phyloP scores from a whole-genome alignment of 1,284 basidiomycete species.

The Irpex sp. region DNA sequence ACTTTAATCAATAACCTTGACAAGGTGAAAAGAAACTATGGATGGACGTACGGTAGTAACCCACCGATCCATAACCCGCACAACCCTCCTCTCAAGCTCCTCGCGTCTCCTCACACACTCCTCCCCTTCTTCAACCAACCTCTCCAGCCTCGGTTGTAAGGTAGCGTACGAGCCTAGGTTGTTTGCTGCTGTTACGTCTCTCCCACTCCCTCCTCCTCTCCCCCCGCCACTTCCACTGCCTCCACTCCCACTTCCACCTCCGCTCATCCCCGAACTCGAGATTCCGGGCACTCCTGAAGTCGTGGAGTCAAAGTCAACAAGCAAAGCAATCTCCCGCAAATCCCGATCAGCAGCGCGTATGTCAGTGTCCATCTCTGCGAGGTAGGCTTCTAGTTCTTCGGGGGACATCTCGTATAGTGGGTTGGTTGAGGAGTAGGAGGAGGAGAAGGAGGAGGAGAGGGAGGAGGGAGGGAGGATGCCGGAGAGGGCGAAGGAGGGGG shows the following conservation, averaged over 20 bases:
- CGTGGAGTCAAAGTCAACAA: constrained; percentile 53
- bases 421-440: too few species aligned
- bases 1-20: too few species aligned
- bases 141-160: constrained; percentile 56
- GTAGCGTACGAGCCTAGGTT: constrained; percentile 56
- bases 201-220: too few species aligned
- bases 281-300: too few species aligned
- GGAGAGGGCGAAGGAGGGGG: constrained; percentile 66
- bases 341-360: constrained; percentile 75
- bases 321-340: constrained; percentile 63
- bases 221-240: too few species aligned
- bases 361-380: constrained; percentile 70
- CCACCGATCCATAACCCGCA: constrained; percentile 57
- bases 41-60: too few species aligned
- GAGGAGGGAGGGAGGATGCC: constrained; percentile 42
- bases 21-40: too few species aligned
- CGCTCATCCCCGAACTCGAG: too few species aligned
- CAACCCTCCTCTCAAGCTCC: constrained; percentile 59
- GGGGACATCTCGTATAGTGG: too few species aligned
- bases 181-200: constrained; percentile 53
- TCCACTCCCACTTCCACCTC: too few species aligned
- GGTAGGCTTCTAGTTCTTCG: too few species aligned
- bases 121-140: constrained; percentile 50
- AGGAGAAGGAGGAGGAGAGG: constrained; percentile 26
- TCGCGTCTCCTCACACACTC: constrained; percentile 51